Base-by-base conservation (phyloP, 441 rosid species). In the Sinapis alba region DNA sequence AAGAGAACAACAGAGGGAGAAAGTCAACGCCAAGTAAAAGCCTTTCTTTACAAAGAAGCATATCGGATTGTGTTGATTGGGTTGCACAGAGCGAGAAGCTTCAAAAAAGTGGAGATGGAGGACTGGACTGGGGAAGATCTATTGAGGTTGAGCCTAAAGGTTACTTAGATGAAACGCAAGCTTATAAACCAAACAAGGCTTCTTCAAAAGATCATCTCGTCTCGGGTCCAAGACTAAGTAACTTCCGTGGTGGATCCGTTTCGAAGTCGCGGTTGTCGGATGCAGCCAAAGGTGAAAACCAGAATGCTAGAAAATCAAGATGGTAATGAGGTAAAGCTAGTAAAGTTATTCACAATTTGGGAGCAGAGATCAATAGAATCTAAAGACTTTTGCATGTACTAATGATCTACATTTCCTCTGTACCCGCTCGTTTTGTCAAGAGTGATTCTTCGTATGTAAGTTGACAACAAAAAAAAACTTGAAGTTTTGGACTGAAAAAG, bases 1-100 rank as follows among this genome's bases (percentile, higher is more conserved):
- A 87, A 75, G 93, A 86, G 57, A 81, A 71, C 66, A 89, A 71
- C 68, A 89, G 75, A 81, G 90, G 84, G 5, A 89, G 97, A 80
- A 91, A 88, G 74, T 83, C 97, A 38, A 85, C 86, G 73, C 88
- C 94, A 5, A 80, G 91, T 80, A 91, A 84, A 71, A 87, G 83
- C 50, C 79, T 88, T 70, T 86, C 90, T 64, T 78, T 91, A 68
- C 98, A 88, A 32, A 84, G 96, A 81, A 93, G 96, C 75, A 74
- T 85, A 71, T 93, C 98, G 0, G 99, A 96, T 78, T 95, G 90
- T 84, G 90, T 88, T 60, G 96, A 91, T 24, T 86, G 89, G 93
- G 83, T 82, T 21, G 70, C 75, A 43, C 90, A 87, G 61, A 87
- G 82, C 38, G 92, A 85, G 72, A 83, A 82, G 81, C 84, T 76